Base-by-base conservation (phyloP, 2,329 filamentous ascomycete genomes). In the Ophiocordyceps camponoti-rufipedis region DNA sequence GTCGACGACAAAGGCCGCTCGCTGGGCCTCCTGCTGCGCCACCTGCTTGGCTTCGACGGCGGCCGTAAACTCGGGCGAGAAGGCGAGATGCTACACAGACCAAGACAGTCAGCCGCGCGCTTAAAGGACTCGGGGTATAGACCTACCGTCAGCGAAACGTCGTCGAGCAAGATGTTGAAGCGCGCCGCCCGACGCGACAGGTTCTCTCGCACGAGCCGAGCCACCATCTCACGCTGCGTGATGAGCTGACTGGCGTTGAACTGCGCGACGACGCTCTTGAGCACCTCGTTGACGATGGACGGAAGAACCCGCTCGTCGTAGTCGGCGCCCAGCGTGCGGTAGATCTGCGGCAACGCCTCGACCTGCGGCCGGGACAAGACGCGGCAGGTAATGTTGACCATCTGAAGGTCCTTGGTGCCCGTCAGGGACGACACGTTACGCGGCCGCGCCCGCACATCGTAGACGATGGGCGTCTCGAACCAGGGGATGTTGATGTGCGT, bases 351-450 rank as follows among this genome's bases (percentile, higher is more conserved):
- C 40, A 98, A 78, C 31, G 88, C 84, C 53, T 85, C 79, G 58
- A 98, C 71, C 48, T 87, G 79, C 47, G 91, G 91, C 56, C 87
- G 75, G 48, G 89, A 95, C 45, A 98, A 84, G 48, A 98, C 91
- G 85, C 91, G 89, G 68, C 91, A 98, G 60, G 89, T 98, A 62
- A 98, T 96, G 76, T 98, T 98, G 61, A 96, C 91, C 91, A 98
- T 98, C 72, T 98, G 91, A 66, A 98, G 70, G 67, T 98, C 91
- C 74, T 98, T 98, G 60, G 91, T 98, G 55, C 91, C 91, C 48
- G 91, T 98, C 53, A 98, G 77, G 53, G 91, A 96, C 53, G 91
- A 84, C 56, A 98, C 88, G 59, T 94, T 95, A 62, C 91, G 81
- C 57, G 91, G 91, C 72, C 89, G 95, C 49, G 91, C 91, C 67